These are phyloP conservation scores for Sextonia rubra DNA, from an alignment of 164 flowering plant genomes.

Conservation along the genomic window DNA sequence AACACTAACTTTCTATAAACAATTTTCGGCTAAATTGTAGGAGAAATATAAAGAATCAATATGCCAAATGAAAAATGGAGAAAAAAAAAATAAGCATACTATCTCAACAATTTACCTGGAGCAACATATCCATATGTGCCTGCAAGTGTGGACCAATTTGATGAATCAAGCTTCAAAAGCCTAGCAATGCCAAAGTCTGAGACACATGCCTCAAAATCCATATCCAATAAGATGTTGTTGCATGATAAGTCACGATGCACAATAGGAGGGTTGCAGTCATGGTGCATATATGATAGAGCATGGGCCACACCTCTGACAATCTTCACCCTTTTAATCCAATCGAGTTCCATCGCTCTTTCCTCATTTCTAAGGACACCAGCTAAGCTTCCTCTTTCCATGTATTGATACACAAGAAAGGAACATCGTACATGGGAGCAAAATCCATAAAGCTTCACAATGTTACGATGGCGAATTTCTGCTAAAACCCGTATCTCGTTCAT, in stretches of 20 bases:
- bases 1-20: no score
- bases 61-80: no score
- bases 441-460: conserved; percentile 6
- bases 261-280: conserved; percentile 31
- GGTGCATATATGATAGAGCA: conserved; percentile 35
- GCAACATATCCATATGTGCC: conserved; percentile 33
- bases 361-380: conserved; percentile 30
- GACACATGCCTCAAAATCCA: conserved; percentile 26
- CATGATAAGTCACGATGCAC: conserved; percentile 27
- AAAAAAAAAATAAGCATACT: neutral
- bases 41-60: no score
- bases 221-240: conserved; percentile 28
- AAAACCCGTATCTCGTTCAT: neutral
- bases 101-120: conserved; percentile 26
- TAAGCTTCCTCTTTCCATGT: conserved; percentile 48
- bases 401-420: conserved; percentile 54
- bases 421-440: conserved; percentile 3
- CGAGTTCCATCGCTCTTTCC: conserved; percentile 26
- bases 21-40: no score
- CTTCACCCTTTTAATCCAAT: conserved; percentile 40
- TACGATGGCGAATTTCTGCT: conserved; percentile 3
- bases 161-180: no score
- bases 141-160: neutral
- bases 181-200: conserved; percentile 33
- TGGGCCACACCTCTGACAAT: conserved; percentile 28